phyloP scores from a whole-genome alignment of 371 early-diverging fungal species.

The Syncephalastrum monosporum region DNA sequence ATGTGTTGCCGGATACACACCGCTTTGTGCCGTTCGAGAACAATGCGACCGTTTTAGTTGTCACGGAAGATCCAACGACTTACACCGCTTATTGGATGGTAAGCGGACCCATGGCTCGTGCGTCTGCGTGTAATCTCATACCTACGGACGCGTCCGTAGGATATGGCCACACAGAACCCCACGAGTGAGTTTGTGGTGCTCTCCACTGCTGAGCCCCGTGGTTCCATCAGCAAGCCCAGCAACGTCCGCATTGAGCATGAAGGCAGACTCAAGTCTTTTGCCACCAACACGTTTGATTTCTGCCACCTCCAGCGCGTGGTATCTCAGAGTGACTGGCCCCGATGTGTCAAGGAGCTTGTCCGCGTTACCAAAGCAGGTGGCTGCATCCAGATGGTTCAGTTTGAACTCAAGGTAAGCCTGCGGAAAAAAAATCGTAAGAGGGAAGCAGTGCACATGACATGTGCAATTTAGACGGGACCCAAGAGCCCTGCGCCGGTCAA shows the following conservation, averaged over 20 bases:
- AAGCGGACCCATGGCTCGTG: not conserved
- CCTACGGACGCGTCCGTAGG: not conserved
- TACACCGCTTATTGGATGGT: not conserved
- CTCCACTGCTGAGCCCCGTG: not conserved
- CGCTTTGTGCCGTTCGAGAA: conserved; percentile 12
- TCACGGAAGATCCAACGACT: conserved; percentile 3
- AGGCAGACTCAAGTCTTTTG: conserved; percentile 2
- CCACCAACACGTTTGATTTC: conserved; percentile 10
- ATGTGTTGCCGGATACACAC: conserved; percentile 9
- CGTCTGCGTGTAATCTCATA: conserved; percentile 6
- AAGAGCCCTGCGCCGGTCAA: no score
- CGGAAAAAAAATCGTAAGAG: no score
- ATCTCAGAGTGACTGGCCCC: conserved; percentile 2
- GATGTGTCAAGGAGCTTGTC: conserved; percentile 2
- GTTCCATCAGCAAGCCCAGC: conserved; percentile 1
- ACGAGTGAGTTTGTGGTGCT: conserved; percentile 7
- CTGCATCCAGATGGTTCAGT: conserved; percentile 12
- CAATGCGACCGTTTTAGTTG: conserved; percentile 5
- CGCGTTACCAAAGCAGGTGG: conserved; percentile 9
- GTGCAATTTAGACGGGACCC: no score
- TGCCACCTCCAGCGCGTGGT: conserved; percentile 6
- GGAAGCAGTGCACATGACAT: no score
- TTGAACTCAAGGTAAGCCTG: conserved; percentile 10
- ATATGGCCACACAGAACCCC: conserved; percentile 8
- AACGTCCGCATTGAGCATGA: conserved; percentile 6